phyloP scores from a whole-genome alignment of 768 basidiomycete species.

The Tulasnella sp. region DNA sequence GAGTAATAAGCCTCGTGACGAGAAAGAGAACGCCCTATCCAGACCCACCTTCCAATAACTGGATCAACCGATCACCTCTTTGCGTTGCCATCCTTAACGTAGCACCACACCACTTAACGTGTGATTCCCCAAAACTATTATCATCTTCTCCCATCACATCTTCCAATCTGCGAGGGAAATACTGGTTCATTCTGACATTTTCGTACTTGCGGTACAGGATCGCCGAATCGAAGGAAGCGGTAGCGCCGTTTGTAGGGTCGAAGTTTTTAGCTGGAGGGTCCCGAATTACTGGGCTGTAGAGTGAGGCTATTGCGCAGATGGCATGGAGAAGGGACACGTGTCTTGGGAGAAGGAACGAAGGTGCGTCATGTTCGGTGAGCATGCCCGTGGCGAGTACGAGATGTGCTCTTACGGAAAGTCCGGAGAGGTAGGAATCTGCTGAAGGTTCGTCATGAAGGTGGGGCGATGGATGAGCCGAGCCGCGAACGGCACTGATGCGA shows the following conservation, averaged over 20 bases:
- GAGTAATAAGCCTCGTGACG: neutral
- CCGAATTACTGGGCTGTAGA: constrained; percentile 14
- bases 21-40: neutral
- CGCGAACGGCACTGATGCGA: constrained; percentile 13
- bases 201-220: neutral
- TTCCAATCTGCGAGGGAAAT: constrained; percentile 4
- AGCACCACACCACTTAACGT: neutral
- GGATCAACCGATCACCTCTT: neutral
- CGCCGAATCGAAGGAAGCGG: neutral
- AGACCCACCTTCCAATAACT: constrained; percentile 6
- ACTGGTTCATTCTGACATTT: neutral
- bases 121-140: neutral
- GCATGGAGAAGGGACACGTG: constrained; percentile 18
- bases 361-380: neutral
- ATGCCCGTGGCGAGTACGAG: neutral
- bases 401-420: constrained; percentile 4
- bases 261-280: constrained; percentile 28
- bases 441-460: constrained; percentile 10
- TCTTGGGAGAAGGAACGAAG: neutral
- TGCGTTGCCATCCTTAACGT: neutral
- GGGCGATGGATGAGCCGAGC: constrained; percentile 19
- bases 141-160: neutral
- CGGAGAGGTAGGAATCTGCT: constrained; percentile 9
- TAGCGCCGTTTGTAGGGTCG: neutral
- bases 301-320: constrained; percentile 21